A percentile compares a stretch with the other conserved stretches of the same genome.
phyloP scores from a whole-genome alignment of 148 eudicot species.

The Silene uniflora region DNA sequence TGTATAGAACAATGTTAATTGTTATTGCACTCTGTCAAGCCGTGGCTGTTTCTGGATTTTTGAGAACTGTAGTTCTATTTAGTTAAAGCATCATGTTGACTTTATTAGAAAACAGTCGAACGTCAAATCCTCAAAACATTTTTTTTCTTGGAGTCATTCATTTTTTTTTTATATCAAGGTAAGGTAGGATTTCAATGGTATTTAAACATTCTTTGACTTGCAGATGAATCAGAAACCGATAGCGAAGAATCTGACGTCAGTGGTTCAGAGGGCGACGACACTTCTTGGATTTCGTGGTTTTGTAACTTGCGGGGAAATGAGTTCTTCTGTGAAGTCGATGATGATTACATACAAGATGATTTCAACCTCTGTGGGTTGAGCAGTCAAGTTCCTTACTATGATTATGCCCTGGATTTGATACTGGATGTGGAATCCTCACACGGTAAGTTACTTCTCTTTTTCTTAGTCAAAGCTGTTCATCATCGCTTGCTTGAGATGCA shows the following conservation, averaged over 20 bases:
- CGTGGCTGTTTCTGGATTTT: not conserved
- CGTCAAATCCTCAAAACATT: not conserved
- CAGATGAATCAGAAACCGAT: slow-evolving; percentile 74
- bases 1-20: not conserved
- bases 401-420: slow-evolving; percentile 67
- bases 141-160: not conserved
- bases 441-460: slow-evolving; percentile 32
- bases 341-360: slow-evolving; percentile 78
- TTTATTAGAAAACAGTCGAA: not conserved
- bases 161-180: not conserved
- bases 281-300: slow-evolving; percentile 83
- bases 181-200: not conserved
- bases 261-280: slow-evolving; percentile 77
- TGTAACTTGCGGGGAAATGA: slow-evolving; percentile 74
- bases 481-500: not conserved
- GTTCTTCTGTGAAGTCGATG: slow-evolving; percentile 77
- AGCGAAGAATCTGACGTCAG: slow-evolving; percentile 76
- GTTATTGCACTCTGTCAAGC: not conserved
- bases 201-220: slow-evolving; percentile 12
- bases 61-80: not conserved
- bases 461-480: not conserved
- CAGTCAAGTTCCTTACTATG: slow-evolving; percentile 79
- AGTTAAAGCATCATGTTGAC: not conserved
- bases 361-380: slow-evolving; percentile 75
- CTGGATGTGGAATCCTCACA: slow-evolving; percentile 78